A percentile compares a stretch with the other conserved stretches of the same genome.
phyloP scores from a whole-genome alignment of 768 basidiomycete genomes.

The Russula griseocarnosa region DNA sequence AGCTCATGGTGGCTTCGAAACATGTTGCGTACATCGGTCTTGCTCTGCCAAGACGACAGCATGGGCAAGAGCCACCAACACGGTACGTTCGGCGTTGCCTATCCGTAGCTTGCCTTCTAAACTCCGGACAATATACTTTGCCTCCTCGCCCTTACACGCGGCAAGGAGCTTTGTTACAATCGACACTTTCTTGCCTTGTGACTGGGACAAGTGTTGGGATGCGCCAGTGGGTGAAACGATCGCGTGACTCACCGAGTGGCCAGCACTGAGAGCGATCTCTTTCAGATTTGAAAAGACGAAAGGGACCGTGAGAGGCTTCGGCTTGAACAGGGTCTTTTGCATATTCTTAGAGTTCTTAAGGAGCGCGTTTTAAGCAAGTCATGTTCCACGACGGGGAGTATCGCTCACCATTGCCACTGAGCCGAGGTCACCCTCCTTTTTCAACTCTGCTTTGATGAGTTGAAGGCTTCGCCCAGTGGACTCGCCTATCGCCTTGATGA shows the following conservation, averaged over 20 bases:
- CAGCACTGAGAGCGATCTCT: constrained; percentile 83
- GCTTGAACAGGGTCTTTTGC: constrained; percentile 92
- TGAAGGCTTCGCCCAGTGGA: constrained; percentile 85
- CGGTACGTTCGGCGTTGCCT: constrained; percentile 92
- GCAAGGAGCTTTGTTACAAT: constrained; percentile 93
- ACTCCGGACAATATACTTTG: constrained; percentile 94
- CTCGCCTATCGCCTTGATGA: constrained; percentile 93
- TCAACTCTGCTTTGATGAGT: constrained; percentile 85
- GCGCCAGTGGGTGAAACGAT: background rate
- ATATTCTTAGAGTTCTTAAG: constrained; percentile 84
- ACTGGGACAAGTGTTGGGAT: constrained; percentile 44
- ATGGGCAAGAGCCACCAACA: constrained; percentile 92
- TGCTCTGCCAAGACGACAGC: constrained; percentile 81
- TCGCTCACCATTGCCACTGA: constrained; percentile 85
- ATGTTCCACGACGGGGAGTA: background rate
- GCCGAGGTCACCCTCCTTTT: constrained; percentile 93
- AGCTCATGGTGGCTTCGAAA: background rate
- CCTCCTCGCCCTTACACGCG: constrained; percentile 85
- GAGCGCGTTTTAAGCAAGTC: constrained; percentile 4
- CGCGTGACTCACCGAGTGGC: constrained; percentile 63
- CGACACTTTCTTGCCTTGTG: constrained; percentile 91
- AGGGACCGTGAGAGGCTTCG: constrained; percentile 83
- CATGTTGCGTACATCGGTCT: constrained; percentile 46
- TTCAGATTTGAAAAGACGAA: constrained; percentile 86
- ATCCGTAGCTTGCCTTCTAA: constrained; percentile 96